phyloP scores from a whole-genome alignment of 768 basidiomycete species.

The Royoungia palumana region DNA sequence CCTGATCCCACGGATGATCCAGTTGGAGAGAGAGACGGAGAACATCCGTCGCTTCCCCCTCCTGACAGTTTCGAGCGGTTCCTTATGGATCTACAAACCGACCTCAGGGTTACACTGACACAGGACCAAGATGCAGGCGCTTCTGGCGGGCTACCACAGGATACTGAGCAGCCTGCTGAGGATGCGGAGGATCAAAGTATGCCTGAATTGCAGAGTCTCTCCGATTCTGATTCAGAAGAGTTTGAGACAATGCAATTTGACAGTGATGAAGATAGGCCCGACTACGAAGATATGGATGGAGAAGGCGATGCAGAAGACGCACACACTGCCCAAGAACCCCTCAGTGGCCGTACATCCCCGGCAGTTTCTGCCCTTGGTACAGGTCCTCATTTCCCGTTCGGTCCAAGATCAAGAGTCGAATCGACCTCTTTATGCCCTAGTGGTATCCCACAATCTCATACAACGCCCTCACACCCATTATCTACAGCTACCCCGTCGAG shows the following conservation, averaged over 20 bases:
- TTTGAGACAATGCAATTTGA: conserved; percentile 10
- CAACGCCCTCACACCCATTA: conserved; percentile 4
- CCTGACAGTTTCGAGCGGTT: conserved; percentile 82
- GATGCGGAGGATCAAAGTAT: conserved; percentile 17
- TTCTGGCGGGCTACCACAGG: conserved; percentile 3
- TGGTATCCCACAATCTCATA: neutral
- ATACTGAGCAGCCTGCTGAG: conserved; percentile 10
- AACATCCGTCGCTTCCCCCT: conserved; percentile 32
- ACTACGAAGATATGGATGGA: conserved; percentile 29
- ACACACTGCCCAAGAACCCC: conserved; percentile 21
- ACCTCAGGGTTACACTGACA: conserved; percentile 62
- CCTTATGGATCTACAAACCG: conserved; percentile 71
- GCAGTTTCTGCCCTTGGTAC: conserved; percentile 22
- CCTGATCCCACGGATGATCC: conserved; percentile 3
- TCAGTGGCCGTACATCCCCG: conserved; percentile 26
- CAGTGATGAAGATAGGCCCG: conserved; percentile 26
- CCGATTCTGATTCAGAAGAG: conserved; percentile 30
- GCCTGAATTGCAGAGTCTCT: conserved; percentile 24
- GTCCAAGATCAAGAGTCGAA: conserved; percentile 1
- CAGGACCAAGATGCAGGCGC: conserved; percentile 27
- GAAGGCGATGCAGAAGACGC: conserved; percentile 27
- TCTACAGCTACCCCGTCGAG: conserved; percentile 10
- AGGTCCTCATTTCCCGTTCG: conserved; percentile 9
- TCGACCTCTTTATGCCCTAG: conserved; percentile 3
- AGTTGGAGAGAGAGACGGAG: conserved; percentile 12